A percentile compares a stretch with the other conserved stretches of the same genome.
phyloP scores from a whole-genome alignment of 306 rosid species.

The Cucumis hystrix region DNA sequence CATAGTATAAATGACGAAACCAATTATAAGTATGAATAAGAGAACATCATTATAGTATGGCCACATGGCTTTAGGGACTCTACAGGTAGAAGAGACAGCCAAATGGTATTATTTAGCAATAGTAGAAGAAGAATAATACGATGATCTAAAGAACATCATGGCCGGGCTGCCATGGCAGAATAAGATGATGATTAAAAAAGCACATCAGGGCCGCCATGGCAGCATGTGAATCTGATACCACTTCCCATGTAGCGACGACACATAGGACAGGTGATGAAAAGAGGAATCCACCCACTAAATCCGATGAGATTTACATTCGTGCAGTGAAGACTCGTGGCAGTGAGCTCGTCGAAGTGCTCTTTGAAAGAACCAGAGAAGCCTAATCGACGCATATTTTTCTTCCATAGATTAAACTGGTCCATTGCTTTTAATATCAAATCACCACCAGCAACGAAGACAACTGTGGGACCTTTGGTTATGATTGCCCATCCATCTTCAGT shows the following conservation, averaged over 20 bases:
- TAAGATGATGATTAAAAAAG: background rate
- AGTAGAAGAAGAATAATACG: background rate
- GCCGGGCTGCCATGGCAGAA: background rate
- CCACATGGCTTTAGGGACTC: background rate
- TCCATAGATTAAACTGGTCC: background rate
- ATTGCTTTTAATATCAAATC: background rate
- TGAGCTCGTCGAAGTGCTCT: background rate
- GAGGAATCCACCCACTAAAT: constrained; percentile 1
- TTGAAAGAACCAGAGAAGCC: constrained; percentile 1
- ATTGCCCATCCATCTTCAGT: constrained; percentile 46
- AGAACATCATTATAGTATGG: background rate
- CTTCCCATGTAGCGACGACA: constrained; percentile 2
- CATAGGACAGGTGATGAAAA: background rate
- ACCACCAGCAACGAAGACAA: background rate
- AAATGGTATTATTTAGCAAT: background rate
- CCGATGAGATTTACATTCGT: background rate
- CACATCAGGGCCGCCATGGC: constrained; percentile 1
- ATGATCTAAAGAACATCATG: background rate
- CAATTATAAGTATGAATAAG: background rate
- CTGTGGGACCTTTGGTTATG: constrained; percentile 1
- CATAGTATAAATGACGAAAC: background rate
- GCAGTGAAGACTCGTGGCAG: background rate
- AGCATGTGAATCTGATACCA: background rate
- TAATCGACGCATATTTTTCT: background rate
- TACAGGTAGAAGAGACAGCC: background rate